A percentile compares a stretch with the other conserved stretches of the same genome.
These are phyloP conservation scores for Calophaca sinica DNA, from an alignment of 306 rosid genomes.

Conservation along the genomic window DNA sequence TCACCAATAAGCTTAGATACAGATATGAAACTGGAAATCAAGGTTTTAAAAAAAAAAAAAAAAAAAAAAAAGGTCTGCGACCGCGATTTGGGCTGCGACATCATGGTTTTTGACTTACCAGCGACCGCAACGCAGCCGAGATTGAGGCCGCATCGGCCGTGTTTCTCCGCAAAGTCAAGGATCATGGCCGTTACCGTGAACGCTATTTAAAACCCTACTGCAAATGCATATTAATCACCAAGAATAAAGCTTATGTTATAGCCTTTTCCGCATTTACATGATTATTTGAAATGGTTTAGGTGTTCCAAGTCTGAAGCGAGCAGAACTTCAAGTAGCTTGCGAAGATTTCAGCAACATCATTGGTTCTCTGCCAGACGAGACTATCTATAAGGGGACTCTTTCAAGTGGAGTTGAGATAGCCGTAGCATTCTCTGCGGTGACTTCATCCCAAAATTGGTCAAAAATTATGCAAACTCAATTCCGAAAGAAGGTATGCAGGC, in stretches of 20 bases:
- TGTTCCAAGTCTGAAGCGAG: constrained; percentile 83
- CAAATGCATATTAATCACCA: not conserved
- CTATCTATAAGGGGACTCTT: constrained; percentile 88
- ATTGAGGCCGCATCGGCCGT: no score
- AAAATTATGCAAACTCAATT: constrained; percentile 71
- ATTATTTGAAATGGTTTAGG: constrained; percentile 56
- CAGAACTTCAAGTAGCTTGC: constrained; percentile 82
- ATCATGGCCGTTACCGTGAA: no score
- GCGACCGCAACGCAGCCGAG: no score
- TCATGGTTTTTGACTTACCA: no score
- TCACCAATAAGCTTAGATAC: not conserved
- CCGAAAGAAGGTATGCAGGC: constrained; percentile 69
- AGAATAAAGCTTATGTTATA: constrained; percentile 1
- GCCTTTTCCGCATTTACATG: not conserved
- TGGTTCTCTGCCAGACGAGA: constrained; percentile 64
- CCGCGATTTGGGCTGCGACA: no score
- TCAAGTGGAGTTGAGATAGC: constrained; percentile 98
- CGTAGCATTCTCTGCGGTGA: constrained; percentile 64
- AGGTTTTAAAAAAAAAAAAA: no score
- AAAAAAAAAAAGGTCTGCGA: no score
- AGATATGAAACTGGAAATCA: no score
- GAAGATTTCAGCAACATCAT: constrained; percentile 96
- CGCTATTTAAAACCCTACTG: constrained; percentile 18
- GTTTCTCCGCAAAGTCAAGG: no score
- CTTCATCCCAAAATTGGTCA: constrained; percentile 70